Percentiles rank a stretch among this genome's conserved stretches.
Evolutionary conservation across 1,284 basidiomycete genomes (phyloP).

Genomic region (Ustilago trichophora): DNA sequence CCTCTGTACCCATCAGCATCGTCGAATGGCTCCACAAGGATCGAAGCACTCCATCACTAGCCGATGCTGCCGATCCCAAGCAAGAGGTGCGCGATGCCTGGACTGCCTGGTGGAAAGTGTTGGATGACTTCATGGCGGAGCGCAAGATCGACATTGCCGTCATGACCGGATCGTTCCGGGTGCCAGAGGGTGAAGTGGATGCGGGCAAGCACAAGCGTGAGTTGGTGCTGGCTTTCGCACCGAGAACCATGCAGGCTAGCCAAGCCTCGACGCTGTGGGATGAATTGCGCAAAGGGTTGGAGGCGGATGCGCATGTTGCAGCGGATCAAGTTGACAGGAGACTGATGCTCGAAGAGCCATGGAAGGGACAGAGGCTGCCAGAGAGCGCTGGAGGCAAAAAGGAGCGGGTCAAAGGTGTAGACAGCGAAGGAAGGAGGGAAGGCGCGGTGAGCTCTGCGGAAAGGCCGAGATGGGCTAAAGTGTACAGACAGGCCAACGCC

Average conservation of each 20-base stretch:
- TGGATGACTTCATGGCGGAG: constrained; percentile 51
- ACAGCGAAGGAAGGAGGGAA: constrained; percentile 24
- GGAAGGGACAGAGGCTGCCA: constrained; percentile 51
- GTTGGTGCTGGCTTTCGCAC: constrained; percentile 44
- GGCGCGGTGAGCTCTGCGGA: not conserved
- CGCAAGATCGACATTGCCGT: constrained; percentile 50
- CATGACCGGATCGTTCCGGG: constrained; percentile 51
- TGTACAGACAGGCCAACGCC: constrained; percentile 57
- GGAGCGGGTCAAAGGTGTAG: constrained; percentile 49
- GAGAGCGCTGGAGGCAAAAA: constrained; percentile 42
- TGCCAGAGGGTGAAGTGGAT: constrained; percentile 33
- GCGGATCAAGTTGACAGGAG: too few species aligned
- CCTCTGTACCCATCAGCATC: constrained; percentile 53
- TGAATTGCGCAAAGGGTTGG: constrained; percentile 27
- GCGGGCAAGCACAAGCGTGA: constrained; percentile 57
- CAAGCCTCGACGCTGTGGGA: constrained; percentile 24
- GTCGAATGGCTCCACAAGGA: constrained; percentile 54
- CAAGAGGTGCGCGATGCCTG: constrained; percentile 42
- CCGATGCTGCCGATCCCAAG: constrained; percentile 19
- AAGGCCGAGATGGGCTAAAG: constrained; percentile 35
- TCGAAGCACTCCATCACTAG: constrained; percentile 2
- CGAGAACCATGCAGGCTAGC: constrained; percentile 8
- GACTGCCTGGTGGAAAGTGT: constrained; percentile 49
- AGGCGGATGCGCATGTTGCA: not conserved
- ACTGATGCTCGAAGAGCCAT: constrained; percentile 47